Evolutionary conservation across 2,329 filamentous ascomycete species (phyloP), one percentile per base, ranked within the genome.

Genomic region (Pestalotiopsis sp.): DNA sequence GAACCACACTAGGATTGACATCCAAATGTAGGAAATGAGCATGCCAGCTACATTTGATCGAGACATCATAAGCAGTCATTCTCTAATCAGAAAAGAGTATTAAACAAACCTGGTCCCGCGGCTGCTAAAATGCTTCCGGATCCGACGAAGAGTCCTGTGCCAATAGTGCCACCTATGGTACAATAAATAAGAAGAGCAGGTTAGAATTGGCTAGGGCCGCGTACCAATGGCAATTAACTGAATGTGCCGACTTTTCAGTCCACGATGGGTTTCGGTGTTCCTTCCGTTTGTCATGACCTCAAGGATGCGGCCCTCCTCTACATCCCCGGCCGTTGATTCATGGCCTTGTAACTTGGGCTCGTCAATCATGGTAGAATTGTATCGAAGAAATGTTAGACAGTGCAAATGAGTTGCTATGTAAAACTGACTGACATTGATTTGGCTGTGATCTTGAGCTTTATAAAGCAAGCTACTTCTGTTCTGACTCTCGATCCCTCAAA

Each of bases 101-200:
- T 17, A 12, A 6, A 45, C 39, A 45, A 2, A 45, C 39, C 39
- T 45, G 39, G 39, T 45, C 39, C 39, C 14, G 39, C 39, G 39
- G 39, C 39, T 45, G 39, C 39, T 45, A 45, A 17, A 45, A 45
- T 45, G 39, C 13, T 56, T 13, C 65, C 68, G 36, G 80, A 81
- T 64, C 82, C 81, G 62, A 84, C 80, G 69, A 83, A 84, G 39
- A 83, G 76, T 72, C 82, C 82, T 14, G 82, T 83, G 67, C 82
- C 82, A 41, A 67, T 67, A n/a, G 58, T 61, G 38, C 66, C 66
- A 14, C 66, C 66, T 27, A 56, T 45, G 9, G 4, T 45, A 45
- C 14, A 13, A 45, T 45, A 17, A 45, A 45, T 17, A 45, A 13
- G 14, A 45, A 17, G 39, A 17, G 14, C 39, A 45, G 12, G 2